Evolutionary conservation across 1,284 basidiomycete genomes (phyloP).

Genomic region (Cystobasidium slooffiae): DNA sequence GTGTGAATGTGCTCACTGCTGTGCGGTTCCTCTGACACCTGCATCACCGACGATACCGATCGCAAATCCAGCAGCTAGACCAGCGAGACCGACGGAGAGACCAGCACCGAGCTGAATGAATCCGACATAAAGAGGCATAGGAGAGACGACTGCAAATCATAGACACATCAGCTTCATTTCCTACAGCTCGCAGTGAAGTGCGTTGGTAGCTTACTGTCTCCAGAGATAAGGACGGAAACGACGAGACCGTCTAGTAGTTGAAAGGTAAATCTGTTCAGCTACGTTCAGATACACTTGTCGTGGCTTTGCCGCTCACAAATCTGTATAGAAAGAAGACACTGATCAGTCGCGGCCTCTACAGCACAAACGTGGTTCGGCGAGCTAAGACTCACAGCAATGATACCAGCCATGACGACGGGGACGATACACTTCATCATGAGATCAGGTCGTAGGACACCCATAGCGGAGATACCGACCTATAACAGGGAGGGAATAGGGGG

Average conservation of each 20-base stretch:
- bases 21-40: conserved; percentile 60
- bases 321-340: conserved; percentile 13
- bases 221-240: conserved; percentile 60
- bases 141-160: conserved; percentile 55
- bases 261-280: background rate
- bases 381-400: conserved; percentile 54
- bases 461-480: conserved; percentile 60
- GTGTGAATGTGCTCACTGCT: conserved; percentile 53
- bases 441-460: conserved; percentile 61
- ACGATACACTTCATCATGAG: conserved; percentile 57
- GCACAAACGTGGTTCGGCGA: conserved; percentile 7
- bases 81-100: conserved; percentile 60
- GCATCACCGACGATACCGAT: conserved; percentile 61
- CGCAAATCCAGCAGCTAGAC: conserved; percentile 60
- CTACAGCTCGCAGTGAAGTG: background rate
- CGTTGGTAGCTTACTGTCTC: conserved; percentile 51
- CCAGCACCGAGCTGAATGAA: conserved; percentile 61
- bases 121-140: conserved; percentile 59
- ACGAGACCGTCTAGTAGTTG: conserved; percentile 57
- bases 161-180: conserved; percentile 9
- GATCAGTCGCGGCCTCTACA: background rate
- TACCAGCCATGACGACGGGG: conserved; percentile 57
- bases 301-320: conserved; percentile 43
- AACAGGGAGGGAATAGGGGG: background rate
- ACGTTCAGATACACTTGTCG: background rate